Conservation (phyloP, 2,329 filamentous ascomycete genomes). For the Colletotrichum kahawae region DNA sequence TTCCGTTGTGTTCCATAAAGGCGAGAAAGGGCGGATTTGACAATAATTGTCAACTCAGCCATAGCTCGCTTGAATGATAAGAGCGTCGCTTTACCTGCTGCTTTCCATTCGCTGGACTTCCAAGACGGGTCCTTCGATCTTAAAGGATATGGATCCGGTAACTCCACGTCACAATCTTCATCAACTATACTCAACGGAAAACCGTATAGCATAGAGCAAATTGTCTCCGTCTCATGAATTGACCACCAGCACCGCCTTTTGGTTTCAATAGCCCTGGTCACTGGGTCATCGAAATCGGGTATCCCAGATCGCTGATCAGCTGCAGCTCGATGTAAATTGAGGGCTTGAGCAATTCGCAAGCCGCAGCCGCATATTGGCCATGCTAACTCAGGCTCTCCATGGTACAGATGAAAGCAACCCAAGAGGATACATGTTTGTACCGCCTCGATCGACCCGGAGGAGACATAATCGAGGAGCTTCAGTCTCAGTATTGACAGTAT, state of each 20-base stretch:
- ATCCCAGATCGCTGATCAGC: background rate
- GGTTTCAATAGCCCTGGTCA: constrained; percentile 24
- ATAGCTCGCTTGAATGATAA: constrained; percentile 27
- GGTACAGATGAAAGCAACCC: constrained; percentile 41
- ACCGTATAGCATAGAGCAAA: constrained; percentile 44
- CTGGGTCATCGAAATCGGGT: background rate
- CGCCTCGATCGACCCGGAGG: constrained; percentile 29
- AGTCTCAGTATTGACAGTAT: background rate
- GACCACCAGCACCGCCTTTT: constrained; percentile 45
- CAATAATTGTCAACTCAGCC: background rate
- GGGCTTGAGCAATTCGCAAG: constrained; percentile 37
- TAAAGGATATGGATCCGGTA: constrained; percentile 26
- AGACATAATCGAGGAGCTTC: background rate
- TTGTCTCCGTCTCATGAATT: constrained; percentile 43
- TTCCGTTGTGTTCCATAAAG: constrained; percentile 17
- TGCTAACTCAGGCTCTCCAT: constrained; percentile 38
- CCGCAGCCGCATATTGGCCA: constrained; percentile 43
- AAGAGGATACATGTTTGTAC: constrained; percentile 39
- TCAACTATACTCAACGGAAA: constrained; percentile 37
- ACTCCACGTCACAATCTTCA: constrained; percentile 34
- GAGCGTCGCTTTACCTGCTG: constrained; percentile 1
- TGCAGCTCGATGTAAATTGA: constrained; percentile 32
- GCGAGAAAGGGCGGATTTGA: background rate
- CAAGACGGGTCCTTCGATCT: constrained; percentile 25
- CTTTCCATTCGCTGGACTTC: background rate